phyloP scores from a whole-genome alignment of 768 basidiomycete species.

The Lenzites betulinus region DNA sequence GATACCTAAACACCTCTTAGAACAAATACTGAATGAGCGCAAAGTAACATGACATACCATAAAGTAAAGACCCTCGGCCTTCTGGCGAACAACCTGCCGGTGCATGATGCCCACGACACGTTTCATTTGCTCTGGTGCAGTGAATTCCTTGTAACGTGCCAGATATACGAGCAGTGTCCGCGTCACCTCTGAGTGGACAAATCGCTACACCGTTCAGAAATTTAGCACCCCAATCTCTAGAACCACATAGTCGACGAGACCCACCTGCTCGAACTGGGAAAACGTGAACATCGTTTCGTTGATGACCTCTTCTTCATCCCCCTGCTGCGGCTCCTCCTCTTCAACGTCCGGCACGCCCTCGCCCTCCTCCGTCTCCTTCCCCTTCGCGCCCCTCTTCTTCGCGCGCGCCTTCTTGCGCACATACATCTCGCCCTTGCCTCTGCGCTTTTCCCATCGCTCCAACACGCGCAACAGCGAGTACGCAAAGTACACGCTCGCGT shows the following conservation, averaged over 20 bases:
- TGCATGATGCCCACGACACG: slow-evolving; percentile 88
- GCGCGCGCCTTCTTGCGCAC: slow-evolving; percentile 63
- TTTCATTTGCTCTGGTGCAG: slow-evolving; percentile 80
- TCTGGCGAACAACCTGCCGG: slow-evolving; percentile 85
- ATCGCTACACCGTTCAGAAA: slow-evolving; percentile 59
- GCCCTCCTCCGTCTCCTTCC: slow-evolving; percentile 47
- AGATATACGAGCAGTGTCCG: slow-evolving; percentile 84
- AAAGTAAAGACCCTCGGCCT: slow-evolving; percentile 95
- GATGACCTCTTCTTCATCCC: slow-evolving; percentile 61
- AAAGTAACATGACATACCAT: slow-evolving; percentile 53
- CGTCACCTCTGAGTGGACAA: slow-evolving; percentile 84
- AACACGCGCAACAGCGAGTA: slow-evolving; percentile 88
- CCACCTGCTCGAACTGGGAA: slow-evolving; percentile 85
- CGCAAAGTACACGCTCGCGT: slow-evolving; percentile 80
- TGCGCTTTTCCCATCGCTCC: slow-evolving; percentile 82
- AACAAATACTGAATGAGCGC: neutral
- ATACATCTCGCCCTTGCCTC: slow-evolving; percentile 65
- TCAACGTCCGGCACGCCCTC: slow-evolving; percentile 70
- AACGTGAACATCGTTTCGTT: slow-evolving; percentile 91
- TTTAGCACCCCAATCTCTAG: slow-evolving; percentile 14
- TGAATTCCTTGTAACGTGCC: slow-evolving; percentile 80
- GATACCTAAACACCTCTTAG: slow-evolving; percentile 62
- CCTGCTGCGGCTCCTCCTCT: slow-evolving; percentile 61
- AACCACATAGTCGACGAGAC: slow-evolving; percentile 30
- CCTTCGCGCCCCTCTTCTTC: slow-evolving; percentile 38